These are phyloP conservation scores for Hura crepitans DNA, from an alignment of 441 rosid species.

Conservation along the genomic window DNA sequence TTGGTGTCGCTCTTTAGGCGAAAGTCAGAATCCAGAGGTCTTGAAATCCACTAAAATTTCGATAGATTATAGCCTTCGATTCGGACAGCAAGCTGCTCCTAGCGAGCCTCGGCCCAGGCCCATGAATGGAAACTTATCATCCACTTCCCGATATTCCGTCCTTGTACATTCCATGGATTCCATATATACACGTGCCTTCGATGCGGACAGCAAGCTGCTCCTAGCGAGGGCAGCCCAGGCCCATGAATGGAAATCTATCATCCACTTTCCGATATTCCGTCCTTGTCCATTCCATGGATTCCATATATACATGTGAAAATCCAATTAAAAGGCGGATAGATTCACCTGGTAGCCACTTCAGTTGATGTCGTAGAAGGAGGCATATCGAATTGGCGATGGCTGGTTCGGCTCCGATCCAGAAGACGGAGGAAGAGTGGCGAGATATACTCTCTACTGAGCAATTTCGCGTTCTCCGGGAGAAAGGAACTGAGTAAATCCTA, in stretches of 20 bases:
- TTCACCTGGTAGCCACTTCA: background rate
- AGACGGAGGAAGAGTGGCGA: conserved; percentile 62
- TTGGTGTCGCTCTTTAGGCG: no score
- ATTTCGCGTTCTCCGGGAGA: conserved; percentile 53
- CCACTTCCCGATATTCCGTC: conserved; percentile 7
- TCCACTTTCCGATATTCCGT: conserved; percentile 10
- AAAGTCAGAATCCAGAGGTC: no score
- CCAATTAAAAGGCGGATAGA: background rate
- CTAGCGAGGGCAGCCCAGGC: no score
- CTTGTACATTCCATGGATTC: background rate
- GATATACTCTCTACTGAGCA: conserved; percentile 59
- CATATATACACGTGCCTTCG: background rate
- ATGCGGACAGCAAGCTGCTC: no score
- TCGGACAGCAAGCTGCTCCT: no score
- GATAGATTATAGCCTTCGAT: no score
- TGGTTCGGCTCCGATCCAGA: conserved; percentile 25
- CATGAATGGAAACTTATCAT: no score
- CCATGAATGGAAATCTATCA: background rate
- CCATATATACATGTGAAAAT: background rate
- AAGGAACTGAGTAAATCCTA: conserved; percentile 53
- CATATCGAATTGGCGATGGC: background rate
- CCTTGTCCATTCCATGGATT: background rate
- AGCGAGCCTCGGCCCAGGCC: no score
- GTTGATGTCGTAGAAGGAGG: background rate
- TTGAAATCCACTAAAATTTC: no score